Base-by-base conservation (phyloP, 768 basidiomycete genomes). In the Rhizopogon salebrosus region DNA sequence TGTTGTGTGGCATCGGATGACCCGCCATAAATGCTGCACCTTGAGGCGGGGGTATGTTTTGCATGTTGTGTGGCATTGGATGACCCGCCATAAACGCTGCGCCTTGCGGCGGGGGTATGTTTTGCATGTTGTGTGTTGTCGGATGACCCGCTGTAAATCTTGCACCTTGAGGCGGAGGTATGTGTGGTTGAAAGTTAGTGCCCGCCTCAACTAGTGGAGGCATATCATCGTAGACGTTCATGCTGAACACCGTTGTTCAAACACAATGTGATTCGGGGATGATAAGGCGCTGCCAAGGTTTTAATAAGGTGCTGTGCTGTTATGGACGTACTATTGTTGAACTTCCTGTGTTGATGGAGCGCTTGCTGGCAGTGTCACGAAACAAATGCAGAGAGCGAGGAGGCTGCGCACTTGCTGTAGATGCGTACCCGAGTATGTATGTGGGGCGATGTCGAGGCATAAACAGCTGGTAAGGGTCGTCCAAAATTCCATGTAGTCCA, bases 201-300 rank as follows among this genome's bases (percentile, higher is more conserved):
- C 56, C 27, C 22, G 60, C 49, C 3, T 68, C 64, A 11, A 64
- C 68, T 11, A 68, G 54, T 1, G 38, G 29, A 3, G 68, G 66
- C 62, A 68, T 70, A 18, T 57, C 68, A 4, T 51, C 54, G 57
- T 52, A 68, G 16, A 31, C 16, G 38, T 7, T 49, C 59, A 65
- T 27, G 31, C 36, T 57, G 22, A 8, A 23, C 4, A 27, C 9
- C 50, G 56, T 61, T 59, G 43, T 41, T 66, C 45, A 57, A 23
- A 56, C 2, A 62, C 66, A 51, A 70, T 4, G 6, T 20, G 1
- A 60, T 35, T 13, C 11, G 60, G 13, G 20, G 20, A 45, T 31
- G 42, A 45, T 43, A 29, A 29, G 18, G 5, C 13, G 27, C 14
- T 18, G 14, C 20, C 31, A 16, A 1, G 8, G 31, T 34, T 31